phyloP scores from a whole-genome alignment of 2,329 filamentous ascomycete genomes.

The Fusarium bulbicola region DNA sequence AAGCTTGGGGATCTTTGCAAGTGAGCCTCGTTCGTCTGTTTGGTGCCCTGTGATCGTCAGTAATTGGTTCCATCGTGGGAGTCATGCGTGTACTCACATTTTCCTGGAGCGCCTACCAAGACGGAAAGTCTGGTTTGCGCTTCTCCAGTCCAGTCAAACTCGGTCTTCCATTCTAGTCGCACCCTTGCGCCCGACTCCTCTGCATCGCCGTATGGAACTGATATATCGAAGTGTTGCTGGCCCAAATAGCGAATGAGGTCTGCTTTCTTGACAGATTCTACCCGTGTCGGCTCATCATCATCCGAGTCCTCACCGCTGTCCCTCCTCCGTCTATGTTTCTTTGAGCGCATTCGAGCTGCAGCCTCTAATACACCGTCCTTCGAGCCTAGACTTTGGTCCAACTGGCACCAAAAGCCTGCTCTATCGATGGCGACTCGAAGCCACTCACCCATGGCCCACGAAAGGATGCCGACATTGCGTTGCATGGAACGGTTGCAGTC shows the following conservation, averaged over 20 bases:
- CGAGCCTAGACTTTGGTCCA: constrained; percentile 58
- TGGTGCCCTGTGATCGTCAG: constrained; percentile 62
- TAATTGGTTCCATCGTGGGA: neutral
- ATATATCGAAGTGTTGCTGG: constrained; percentile 58
- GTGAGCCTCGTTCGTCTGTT: constrained; percentile 62
- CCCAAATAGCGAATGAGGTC: constrained; percentile 65
- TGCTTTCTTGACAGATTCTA: constrained; percentile 36
- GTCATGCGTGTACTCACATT: constrained; percentile 62
- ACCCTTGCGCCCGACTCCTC: constrained; percentile 53
- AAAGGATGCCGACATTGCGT: constrained; percentile 67
- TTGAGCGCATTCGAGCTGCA: constrained; percentile 36
- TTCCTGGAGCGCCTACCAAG: constrained; percentile 64
- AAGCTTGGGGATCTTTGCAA: constrained; percentile 66
- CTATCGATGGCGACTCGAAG: constrained; percentile 67
- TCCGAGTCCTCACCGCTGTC: constrained; percentile 37
- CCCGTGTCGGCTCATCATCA: constrained; percentile 3
- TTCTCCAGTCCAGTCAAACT: constrained; percentile 79
- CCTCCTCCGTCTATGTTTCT: constrained; percentile 37
- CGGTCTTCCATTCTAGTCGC: constrained; percentile 69
- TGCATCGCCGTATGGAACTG: constrained; percentile 46
- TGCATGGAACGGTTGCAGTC: constrained; percentile 56
- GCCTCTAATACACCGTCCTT: constrained; percentile 43
- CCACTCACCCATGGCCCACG: constrained; percentile 77
- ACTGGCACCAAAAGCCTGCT: constrained; percentile 68
- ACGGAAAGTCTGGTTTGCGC: constrained; percentile 67